Percentiles rank a stretch among this genome's conserved stretches.
phyloP scores from a whole-genome alignment of 179 eudicot genomes.

The Camellia oleifera region DNA sequence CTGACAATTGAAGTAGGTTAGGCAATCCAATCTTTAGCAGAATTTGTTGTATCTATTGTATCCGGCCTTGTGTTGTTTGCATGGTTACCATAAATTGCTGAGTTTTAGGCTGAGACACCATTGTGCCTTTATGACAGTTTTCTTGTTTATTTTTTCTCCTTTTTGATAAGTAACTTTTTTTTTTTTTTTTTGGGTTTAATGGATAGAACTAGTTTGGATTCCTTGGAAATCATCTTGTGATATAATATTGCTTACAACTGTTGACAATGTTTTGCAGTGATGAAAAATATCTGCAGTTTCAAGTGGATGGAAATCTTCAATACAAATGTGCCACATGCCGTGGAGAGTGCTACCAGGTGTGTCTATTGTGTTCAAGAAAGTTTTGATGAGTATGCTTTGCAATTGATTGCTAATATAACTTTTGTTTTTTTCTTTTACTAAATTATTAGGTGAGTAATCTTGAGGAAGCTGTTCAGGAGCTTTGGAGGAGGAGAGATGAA shows the following conservation, averaged over 20 bases:
- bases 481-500: slow-evolving; percentile 88
- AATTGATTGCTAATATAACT: neutral
- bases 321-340: slow-evolving; percentile 93
- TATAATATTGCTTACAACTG: slow-evolving; percentile 15
- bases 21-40: neutral
- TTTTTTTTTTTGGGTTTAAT: neutral
- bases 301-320: slow-evolving; percentile 87
- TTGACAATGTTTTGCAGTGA: slow-evolving; percentile 52
- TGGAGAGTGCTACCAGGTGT: slow-evolving; percentile 92
- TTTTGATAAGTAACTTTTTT: too few species aligned
- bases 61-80: neutral
- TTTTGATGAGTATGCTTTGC: neutral
- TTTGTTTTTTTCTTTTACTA: neutral
- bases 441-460: slow-evolving; percentile 63
- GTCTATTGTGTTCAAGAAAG: neutral
- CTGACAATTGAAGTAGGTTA: neutral
- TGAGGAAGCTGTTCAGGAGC: slow-evolving; percentile 96
- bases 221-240: neutral
- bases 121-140: neutral
- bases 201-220: neutral
- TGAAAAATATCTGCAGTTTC: slow-evolving; percentile 83
- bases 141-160: neutral
- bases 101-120: neutral
- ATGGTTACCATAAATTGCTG: slow-evolving; percentile 1
- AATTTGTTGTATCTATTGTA: neutral